Base-by-base conservation (phyloP, 805 yeast genomes). In the Metschnikowia baotianmanensis region DNA sequence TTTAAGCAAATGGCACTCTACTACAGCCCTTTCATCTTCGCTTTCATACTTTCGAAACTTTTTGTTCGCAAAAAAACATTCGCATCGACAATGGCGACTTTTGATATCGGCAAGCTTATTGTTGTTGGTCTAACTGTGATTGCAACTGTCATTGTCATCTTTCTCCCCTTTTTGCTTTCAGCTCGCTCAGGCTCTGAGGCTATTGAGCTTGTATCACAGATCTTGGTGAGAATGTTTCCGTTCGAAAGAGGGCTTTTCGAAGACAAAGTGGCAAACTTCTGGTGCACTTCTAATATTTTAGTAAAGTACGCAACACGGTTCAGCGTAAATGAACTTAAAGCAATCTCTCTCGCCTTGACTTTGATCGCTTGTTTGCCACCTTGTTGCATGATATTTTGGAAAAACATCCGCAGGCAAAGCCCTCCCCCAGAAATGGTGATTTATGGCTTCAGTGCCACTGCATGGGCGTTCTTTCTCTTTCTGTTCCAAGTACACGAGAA, bases 401-500 rank as follows among this genome's bases (percentile, higher is more conserved):
- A 65, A 38, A 54, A 52, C 37, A 26, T 65, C 45, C 48, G 37
- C 29, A 48, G 49, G 29, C 42, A 40, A 23, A 43, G 37, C 8
- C 41, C 47, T 11, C 51, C 55, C 5, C 56, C 60, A 5, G 55
- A 38, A n/a, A 29, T 43, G 16, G 34, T 67, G 22, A 52, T 69
- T 0, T 87, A 89, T 79, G 87, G 90, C 1, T 74, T 93, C 37
- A 78, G 89, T 1, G 81, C 87, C 0, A 80, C 91, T 43, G 80
- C 99, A 0, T 76, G 93, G 81, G 83, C 95, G 0, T 93, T 93
- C 57, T 93, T 74, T 60, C 69, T 93, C 38, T 93, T 93, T 59
- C 83, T 96, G 23, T 93, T 88, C 69, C 98, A 91, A 60, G 98
- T 93, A 4, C 99, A 93, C 59, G 98, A 93, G 63, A 93, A 93